phyloP scores from a whole-genome alignment of 192 early-diverging fungal genomes.

The Coemansia umbellata region DNA sequence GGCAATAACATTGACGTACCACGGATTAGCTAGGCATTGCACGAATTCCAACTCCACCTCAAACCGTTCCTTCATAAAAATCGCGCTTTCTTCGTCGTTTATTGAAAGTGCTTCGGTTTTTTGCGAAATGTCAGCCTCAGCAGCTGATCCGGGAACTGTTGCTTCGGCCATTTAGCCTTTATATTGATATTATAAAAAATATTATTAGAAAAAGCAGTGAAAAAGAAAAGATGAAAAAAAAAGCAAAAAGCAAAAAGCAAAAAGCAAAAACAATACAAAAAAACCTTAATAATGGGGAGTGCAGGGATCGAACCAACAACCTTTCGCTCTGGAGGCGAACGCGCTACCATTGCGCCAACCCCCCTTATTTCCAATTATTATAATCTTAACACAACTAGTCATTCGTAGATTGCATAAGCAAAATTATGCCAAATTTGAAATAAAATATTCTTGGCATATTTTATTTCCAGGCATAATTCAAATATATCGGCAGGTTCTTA shows the following conservation, averaged over 20 bases:
- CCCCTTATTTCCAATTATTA: too few relatives aligned
- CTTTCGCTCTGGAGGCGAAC: conserved; percentile 47
- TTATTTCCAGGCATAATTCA: too few relatives aligned
- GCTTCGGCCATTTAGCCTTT: conserved; percentile 17
- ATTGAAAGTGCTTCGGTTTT: not conserved
- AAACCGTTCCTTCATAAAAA: conserved; percentile 60
- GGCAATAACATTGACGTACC: conserved; percentile 88
- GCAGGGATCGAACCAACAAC: conserved; percentile 49
- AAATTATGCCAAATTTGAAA: too few relatives aligned
- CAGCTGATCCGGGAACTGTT: conserved; percentile 8
- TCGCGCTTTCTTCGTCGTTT: not conserved
- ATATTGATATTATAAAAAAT: too few relatives aligned
- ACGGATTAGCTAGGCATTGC: conserved; percentile 89
- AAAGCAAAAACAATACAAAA: too few relatives aligned
- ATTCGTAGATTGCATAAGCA: too few relatives aligned
- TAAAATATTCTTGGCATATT: too few relatives aligned
- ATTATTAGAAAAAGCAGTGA: too few relatives aligned
- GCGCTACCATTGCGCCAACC: conserved; percentile 45
- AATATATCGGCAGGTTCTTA: too few relatives aligned
- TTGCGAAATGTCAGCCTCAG: not conserved
- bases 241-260: too few relatives aligned
- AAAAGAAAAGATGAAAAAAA: too few relatives aligned
- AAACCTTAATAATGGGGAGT: conserved; percentile 21
- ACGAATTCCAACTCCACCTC: conserved; percentile 94
- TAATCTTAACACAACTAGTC: too few relatives aligned